Conservation (phyloP, 305 asterid genomes). For the Rubia tinctorum region DNA sequence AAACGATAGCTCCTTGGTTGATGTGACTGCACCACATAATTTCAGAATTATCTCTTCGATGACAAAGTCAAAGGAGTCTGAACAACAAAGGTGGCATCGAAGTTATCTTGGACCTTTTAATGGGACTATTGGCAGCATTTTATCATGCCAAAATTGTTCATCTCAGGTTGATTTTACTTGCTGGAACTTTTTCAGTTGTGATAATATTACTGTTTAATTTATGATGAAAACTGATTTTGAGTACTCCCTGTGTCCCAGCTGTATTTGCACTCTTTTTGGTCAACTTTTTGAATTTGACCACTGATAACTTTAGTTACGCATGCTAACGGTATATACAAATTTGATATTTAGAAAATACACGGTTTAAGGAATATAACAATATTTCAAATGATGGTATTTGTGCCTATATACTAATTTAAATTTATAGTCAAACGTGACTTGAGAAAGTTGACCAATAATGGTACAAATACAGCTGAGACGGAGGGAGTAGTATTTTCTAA, state of each 20-base stretch:
- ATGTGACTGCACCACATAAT: slow-evolving; percentile 45
- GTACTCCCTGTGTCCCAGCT: background rate
- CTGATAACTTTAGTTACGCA: no score
- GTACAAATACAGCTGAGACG: no score
- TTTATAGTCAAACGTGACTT: no score
- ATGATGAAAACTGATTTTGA: background rate
- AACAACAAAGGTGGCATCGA: slow-evolving; percentile 61
- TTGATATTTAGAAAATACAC: no score
- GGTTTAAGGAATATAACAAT: no score
- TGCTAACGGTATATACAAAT: no score
- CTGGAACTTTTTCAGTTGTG: slow-evolving; percentile 25
- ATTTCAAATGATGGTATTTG: no score
- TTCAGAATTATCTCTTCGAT: slow-evolving; percentile 40
- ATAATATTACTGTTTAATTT: background rate
- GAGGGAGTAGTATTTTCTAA: background rate
- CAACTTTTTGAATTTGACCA: no score
- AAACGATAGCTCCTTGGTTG: slow-evolving; percentile 46
- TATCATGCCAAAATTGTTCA: slow-evolving; percentile 81
- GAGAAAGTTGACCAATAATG: no score
- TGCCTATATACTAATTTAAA: no score
- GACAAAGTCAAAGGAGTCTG: slow-evolving; percentile 39
- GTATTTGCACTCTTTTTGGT: no score
- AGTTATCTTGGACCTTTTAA: slow-evolving; percentile 80
- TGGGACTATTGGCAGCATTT: slow-evolving; percentile 75
- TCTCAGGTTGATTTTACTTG: slow-evolving; percentile 89